phyloP scores from a whole-genome alignment of 495 filamentous ascomycete species.

The Aspergillus affinis region DNA sequence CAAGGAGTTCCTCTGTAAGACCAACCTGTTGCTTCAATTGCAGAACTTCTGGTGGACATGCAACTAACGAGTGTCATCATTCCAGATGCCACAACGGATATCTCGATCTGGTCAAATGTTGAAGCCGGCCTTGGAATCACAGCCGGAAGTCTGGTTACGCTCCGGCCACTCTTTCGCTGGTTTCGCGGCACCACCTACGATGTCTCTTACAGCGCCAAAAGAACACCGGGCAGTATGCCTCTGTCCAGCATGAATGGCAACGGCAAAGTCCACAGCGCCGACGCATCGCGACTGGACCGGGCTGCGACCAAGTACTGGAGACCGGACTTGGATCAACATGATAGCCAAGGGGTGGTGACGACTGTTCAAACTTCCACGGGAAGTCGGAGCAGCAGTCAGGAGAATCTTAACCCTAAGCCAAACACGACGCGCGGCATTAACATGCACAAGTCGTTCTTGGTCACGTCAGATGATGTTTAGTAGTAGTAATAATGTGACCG shows the following conservation, averaged over 20 bases:
- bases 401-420: slow-evolving; percentile 36
- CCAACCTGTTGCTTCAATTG: not conserved
- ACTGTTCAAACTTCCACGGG: slow-evolving; percentile 33
- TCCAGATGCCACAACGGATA: slow-evolving; percentile 40
- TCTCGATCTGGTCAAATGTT: slow-evolving; percentile 49
- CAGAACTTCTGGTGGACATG: not conserved
- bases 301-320: slow-evolving; percentile 32
- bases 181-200: slow-evolving; percentile 36
- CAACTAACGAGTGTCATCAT: slow-evolving; percentile 14
- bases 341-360: slow-evolving; percentile 29
- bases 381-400: slow-evolving; percentile 38
- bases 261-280: slow-evolving; percentile 15
- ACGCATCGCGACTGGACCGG: slow-evolving; percentile 20
- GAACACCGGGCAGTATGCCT: slow-evolving; percentile 31
- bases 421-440: slow-evolving; percentile 34
- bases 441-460: slow-evolving; percentile 42
- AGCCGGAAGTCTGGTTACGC: slow-evolving; percentile 46
- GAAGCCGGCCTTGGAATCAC: slow-evolving; percentile 48
- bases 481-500: not conserved
- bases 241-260: slow-evolving; percentile 33
- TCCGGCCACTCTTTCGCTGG: slow-evolving; percentile 50
- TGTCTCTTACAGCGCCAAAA: slow-evolving; percentile 25
- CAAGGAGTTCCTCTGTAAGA: slow-evolving; percentile 34
- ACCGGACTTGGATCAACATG: slow-evolving; percentile 30
- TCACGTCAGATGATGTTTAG: slow-evolving; percentile 30